Percentiles rank a stretch among this genome's conserved stretches.
Conservation (phyloP, 2,329 filamentous ascomycete genomes). For the Penicillium nordicum region DNA sequence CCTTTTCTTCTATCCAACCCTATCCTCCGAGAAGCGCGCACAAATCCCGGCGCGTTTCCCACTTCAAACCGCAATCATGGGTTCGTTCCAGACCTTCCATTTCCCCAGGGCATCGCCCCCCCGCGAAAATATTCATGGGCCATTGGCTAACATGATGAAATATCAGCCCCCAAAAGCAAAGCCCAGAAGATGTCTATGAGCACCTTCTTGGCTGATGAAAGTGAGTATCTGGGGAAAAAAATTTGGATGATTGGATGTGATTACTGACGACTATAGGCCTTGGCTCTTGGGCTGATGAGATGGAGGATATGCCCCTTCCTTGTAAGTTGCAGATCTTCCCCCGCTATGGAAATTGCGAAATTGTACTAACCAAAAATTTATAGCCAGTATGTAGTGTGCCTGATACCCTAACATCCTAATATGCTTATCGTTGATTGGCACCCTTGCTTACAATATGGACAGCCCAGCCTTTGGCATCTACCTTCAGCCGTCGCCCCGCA, state of each 20-base stretch:
- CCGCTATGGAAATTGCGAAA: conserved; percentile 6
- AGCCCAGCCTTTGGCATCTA: conserved; percentile 43
- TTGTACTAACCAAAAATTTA: conserved; percentile 14
- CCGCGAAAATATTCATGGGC: background rate
- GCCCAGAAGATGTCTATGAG: conserved; percentile 96
- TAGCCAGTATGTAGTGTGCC: conserved; percentile 31
- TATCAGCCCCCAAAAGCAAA: conserved; percentile 73
- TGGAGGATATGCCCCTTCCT: conserved; percentile 77
- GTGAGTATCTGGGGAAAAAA: conserved; percentile 54
- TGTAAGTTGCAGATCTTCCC: conserved; percentile 53
- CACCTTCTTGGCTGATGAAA: conserved; percentile 88
- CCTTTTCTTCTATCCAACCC: conserved; percentile 17
- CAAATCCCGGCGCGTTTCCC: conserved; percentile 41
- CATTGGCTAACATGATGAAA: background rate
- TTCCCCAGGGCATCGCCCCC: background rate
- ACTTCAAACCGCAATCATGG: conserved; percentile 58
- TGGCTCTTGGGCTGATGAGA: conserved; percentile 98
- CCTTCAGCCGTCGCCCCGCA: conserved; percentile 51
- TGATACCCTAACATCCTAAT: background rate
- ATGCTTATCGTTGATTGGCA: conserved; percentile 4
- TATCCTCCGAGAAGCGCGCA: conserved; percentile 39
- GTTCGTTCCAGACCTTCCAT: conserved; percentile 35
- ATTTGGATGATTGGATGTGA: conserved; percentile 2
- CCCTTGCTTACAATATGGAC: conserved; percentile 19
- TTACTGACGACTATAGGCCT: conserved; percentile 52